Conservation (phyloP, 495 filamentous ascomycete species). For the Massariosphaeria phaeospora region DNA sequence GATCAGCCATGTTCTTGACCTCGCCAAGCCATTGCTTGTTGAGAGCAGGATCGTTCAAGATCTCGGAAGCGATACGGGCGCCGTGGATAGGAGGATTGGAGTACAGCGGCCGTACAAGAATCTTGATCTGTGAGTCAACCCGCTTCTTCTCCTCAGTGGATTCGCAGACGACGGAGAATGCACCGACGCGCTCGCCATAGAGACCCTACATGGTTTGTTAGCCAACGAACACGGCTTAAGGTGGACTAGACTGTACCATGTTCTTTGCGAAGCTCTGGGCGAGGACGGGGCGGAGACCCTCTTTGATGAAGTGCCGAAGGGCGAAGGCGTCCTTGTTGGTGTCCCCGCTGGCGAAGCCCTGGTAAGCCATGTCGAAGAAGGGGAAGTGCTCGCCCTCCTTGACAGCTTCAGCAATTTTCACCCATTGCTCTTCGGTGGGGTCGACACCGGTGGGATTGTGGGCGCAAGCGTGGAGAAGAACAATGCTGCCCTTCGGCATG, state of each 20-base stretch:
- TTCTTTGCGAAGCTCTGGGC: conserved; percentile 99
- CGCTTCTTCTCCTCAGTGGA: conserved; percentile 89
- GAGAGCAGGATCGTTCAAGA: conserved; percentile 80
- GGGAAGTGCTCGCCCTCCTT: conserved; percentile 86
- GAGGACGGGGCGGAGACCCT: conserved; percentile 85
- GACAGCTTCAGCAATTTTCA: conserved; percentile 80
- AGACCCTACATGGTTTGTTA: conserved; percentile 58
- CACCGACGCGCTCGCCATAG: conserved; percentile 96
- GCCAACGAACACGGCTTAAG: not conserved
- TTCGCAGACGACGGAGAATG: conserved; percentile 86
- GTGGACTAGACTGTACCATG: conserved; percentile 61
- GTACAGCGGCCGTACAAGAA: conserved; percentile 93
- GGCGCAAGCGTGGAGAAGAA: conserved; percentile 94
- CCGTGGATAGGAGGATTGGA: conserved; percentile 97
- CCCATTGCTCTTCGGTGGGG: conserved; percentile 89
- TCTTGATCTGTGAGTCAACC: conserved; percentile 96
- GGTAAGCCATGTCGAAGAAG: conserved; percentile 99
- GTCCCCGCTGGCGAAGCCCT: conserved; percentile 93
- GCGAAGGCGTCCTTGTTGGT: conserved; percentile 90
- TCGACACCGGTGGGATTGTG: conserved; percentile 99
- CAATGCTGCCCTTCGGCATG: conserved; percentile 77
- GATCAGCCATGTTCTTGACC: conserved; percentile 98
- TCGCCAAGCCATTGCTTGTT: conserved; percentile 94
- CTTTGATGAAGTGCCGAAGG: conserved; percentile 80
- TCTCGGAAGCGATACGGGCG: conserved; percentile 86